A percentile compares a stretch with the other conserved stretches of the same genome.
Evolutionary conservation across 2,329 filamentous ascomycete species (phyloP).

Genomic region (Fusarium cyanostomum): DNA sequence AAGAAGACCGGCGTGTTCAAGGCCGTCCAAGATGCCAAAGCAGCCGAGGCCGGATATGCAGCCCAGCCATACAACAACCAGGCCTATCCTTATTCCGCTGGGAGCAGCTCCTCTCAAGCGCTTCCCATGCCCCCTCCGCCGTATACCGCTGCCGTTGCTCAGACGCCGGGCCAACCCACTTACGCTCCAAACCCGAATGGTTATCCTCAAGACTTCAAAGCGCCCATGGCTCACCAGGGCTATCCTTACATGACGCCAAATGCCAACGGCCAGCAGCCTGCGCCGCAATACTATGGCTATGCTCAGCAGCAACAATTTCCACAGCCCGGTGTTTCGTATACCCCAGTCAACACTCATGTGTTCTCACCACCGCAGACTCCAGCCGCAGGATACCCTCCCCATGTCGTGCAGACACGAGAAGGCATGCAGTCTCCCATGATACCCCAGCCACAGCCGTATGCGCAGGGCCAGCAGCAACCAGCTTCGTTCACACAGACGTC

Average conservation of each 20-base stretch:
- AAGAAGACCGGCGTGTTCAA: constrained; percentile 47
- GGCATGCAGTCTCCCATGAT: not conserved
- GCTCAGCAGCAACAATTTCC: not conserved
- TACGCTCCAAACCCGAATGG: constrained; percentile 1
- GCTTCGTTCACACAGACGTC: not conserved
- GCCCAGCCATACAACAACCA: constrained; percentile 30
- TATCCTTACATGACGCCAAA: not conserved
- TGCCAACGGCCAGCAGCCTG: not conserved
- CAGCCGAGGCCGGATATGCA: constrained; percentile 38
- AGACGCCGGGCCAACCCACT: not conserved
- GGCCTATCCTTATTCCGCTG: not conserved
- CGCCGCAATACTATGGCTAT: constrained; percentile 7
- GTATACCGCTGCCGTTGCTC: constrained; percentile 11
- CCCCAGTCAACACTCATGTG: not conserved
- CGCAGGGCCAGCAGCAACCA: not conserved
- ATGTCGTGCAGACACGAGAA: rapidly evolving
- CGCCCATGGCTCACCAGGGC: not conserved
- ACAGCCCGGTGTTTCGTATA: not conserved
- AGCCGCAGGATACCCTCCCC: not conserved
- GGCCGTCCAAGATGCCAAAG: constrained; percentile 43
- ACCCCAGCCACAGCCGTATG: not conserved
- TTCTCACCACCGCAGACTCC: constrained; percentile 17
- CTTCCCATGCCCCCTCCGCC: constrained; percentile 25
- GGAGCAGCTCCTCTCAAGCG: constrained; percentile 5
- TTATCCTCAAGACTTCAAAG: constrained; percentile 20